Evolutionary conservation across 1,284 basidiomycete genomes (phyloP).

Genomic region (Paramarasmius palmivorus): DNA sequence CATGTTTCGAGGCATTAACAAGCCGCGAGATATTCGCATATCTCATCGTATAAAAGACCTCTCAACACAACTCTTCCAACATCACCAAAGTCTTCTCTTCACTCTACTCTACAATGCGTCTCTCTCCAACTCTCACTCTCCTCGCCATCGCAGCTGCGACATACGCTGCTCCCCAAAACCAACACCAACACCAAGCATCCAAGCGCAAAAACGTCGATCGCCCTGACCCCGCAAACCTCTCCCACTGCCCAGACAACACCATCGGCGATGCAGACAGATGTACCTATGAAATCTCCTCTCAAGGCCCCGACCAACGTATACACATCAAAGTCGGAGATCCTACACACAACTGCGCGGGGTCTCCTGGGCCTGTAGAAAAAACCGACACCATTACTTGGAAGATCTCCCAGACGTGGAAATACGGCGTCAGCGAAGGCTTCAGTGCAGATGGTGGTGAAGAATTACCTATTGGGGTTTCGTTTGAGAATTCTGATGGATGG

Average conservation of each 20-base stretch:
- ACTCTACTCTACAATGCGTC: no score
- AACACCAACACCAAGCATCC: no score
- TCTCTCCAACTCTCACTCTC: no score
- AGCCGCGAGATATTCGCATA: no score
- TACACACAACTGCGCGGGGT: not conserved
- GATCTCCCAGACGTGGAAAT: not conserved
- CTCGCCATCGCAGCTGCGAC: no score
- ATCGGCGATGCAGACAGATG: not conserved
- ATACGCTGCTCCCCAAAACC: no score
- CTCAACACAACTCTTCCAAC: no score
- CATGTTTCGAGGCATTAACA: no score
- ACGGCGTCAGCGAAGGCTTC: not conserved
- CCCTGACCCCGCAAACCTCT: not conserved
- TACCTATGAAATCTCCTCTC: not conserved
- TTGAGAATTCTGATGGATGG: not conserved
- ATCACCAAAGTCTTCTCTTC: no score
- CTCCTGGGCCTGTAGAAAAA: no score
- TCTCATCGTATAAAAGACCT: no score
- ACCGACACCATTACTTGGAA: not conserved
- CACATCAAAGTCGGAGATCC: not conserved
- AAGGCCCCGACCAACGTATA: not conserved
- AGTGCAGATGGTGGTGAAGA: not conserved
- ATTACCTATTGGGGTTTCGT: not conserved
- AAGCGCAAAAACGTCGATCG: constrained; percentile 3
- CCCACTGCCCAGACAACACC: not conserved